phyloP scores from a whole-genome alignment of 1,284 basidiomycete species.

The Hymenochaete sp. region DNA sequence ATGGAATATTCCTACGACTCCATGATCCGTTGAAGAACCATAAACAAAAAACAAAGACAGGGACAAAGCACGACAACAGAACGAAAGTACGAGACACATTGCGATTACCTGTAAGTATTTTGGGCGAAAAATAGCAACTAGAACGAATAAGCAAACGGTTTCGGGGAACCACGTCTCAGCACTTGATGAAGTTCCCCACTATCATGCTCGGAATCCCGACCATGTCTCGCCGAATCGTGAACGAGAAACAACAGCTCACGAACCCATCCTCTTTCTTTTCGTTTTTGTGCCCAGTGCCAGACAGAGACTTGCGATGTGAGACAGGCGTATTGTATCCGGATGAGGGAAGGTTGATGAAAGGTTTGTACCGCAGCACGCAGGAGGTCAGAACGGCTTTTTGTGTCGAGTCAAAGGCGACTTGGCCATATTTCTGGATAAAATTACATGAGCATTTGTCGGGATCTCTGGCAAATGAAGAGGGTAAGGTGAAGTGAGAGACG shows the following conservation, averaged over 20 bases:
- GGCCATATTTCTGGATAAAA: constrained; percentile 72
- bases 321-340: constrained; percentile 18
- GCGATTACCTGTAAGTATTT: too few relatives aligned
- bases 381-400: constrained; percentile 91
- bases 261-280: constrained; percentile 40
- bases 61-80: too few relatives aligned
- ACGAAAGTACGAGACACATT: too few relatives aligned
- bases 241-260: constrained; percentile 91
- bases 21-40: too few relatives aligned
- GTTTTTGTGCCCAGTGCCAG: constrained; percentile 20
- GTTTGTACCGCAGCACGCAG: constrained; percentile 81
- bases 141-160: too few relatives aligned
- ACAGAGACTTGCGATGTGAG: constrained; percentile 18
- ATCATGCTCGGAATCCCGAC: constrained; percentile 92
- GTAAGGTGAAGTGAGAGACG: constrained; percentile 19
- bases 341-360: constrained; percentile 33
- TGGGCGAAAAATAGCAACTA: too few relatives aligned
- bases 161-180: too few relatives aligned
- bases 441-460: background rate
- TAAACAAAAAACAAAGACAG: too few relatives aligned
- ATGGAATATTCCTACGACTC: too few relatives aligned
- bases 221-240: constrained; percentile 87
- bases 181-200: constrained; percentile 76
- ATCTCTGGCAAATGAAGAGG: constrained; percentile 1
- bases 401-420: constrained; percentile 84